Evolutionary conservation across 1,284 basidiomycete genomes (phyloP).

Genomic region (Filobasidium uniguttulatum): DNA sequence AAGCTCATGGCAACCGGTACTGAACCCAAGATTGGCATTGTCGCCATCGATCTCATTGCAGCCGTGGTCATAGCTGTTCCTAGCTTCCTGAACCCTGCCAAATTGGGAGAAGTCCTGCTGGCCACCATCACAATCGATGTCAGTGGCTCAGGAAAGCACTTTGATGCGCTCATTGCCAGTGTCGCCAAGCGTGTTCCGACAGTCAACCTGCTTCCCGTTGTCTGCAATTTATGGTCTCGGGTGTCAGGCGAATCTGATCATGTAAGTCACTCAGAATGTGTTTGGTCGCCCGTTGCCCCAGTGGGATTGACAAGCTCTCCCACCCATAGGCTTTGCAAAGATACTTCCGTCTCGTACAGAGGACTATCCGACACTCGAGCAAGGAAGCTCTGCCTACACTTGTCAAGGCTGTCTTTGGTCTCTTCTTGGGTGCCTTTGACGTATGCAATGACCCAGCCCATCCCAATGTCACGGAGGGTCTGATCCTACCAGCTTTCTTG

Average conservation of each 20-base stretch:
- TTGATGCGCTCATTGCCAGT: constrained; percentile 38
- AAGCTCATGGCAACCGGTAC: constrained; percentile 36
- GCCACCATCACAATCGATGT: constrained; percentile 26
- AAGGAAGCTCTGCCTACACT: constrained; percentile 54
- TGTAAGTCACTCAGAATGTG: constrained; percentile 13
- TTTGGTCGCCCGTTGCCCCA: neutral
- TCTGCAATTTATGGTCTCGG: constrained; percentile 40
- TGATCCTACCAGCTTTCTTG: constrained; percentile 46
- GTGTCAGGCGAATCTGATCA: constrained; percentile 22
- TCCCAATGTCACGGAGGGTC: constrained; percentile 17
- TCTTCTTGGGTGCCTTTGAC: constrained; percentile 71
- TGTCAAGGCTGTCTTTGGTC: constrained; percentile 59
- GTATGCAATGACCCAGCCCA: constrained; percentile 40
- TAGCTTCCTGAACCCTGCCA: constrained; percentile 35
- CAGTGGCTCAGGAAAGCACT: constrained; percentile 3
- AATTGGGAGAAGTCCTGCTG: constrained; percentile 34
- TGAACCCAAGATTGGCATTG: constrained; percentile 5
- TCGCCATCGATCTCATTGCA: constrained; percentile 11
- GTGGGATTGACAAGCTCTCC: too few relatives aligned
- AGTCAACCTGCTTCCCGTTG: constrained; percentile 51
- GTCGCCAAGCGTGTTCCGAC: constrained; percentile 56
- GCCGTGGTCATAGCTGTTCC: constrained; percentile 32
- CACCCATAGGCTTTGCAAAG: constrained; percentile 22
- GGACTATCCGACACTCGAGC: constrained; percentile 51
- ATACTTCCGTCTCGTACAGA: constrained; percentile 57